A percentile compares a stretch with the other conserved stretches of the same genome.
These are phyloP conservation scores for Vicia faba DNA, from an alignment of 306 rosid species.

Conservation along the genomic window DNA sequence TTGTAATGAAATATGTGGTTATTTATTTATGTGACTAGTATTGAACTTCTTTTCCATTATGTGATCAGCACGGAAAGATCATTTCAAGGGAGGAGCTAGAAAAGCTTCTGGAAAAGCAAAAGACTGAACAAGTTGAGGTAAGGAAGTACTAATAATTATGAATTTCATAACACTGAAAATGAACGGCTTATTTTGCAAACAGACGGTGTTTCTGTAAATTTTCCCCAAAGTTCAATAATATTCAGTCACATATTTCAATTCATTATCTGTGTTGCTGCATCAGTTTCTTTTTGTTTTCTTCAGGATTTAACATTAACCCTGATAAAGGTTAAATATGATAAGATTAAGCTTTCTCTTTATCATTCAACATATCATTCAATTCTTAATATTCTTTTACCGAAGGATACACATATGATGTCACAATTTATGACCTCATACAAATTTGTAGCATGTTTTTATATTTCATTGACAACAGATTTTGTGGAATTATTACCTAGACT, in stretches of 20 bases:
- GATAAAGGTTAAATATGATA: background rate
- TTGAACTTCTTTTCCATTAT: slow-evolving; percentile 41
- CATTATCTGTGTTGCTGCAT: no score
- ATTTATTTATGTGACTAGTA: slow-evolving; percentile 19
- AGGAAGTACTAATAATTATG: slow-evolving; percentile 28
- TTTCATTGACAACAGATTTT: slow-evolving; percentile 7
- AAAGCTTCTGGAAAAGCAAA: slow-evolving; percentile 63
- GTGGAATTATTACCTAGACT: background rate
- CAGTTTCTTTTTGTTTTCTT: no score
- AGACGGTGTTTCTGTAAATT: background rate
- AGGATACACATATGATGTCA: slow-evolving; percentile 9
- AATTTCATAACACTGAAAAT: slow-evolving; percentile 12
- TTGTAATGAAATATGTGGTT: slow-evolving; percentile 18
- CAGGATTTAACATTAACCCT: no score
- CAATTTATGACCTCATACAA: slow-evolving; percentile 10
- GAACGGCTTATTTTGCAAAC: slow-evolving; percentile 23
- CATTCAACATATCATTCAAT: background rate
- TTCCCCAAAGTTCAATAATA: no score
- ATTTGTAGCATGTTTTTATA: background rate
- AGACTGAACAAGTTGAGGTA: slow-evolving; percentile 81
- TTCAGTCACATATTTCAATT: no score
- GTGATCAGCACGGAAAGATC: slow-evolving; percentile 78
- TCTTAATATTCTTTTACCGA: background rate
- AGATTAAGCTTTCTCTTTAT: background rate
- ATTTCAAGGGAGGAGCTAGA: slow-evolving; percentile 88